Base-by-base conservation (phyloP, 495 filamentous ascomycete genomes). In the Talaromyces wortmannii region DNA sequence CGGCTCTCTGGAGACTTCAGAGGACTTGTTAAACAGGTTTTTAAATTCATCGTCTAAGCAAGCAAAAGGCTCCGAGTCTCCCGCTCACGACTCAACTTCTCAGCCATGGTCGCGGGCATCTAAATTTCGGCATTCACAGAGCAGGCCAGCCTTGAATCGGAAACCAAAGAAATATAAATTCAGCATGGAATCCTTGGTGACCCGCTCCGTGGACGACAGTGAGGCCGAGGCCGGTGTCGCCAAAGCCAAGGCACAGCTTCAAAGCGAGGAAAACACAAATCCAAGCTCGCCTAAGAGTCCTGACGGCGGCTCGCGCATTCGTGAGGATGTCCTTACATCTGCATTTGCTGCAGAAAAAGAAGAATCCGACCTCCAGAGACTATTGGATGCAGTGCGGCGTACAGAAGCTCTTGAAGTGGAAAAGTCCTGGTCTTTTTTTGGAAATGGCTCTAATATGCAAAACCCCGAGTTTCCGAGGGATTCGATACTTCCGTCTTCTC, bases 301-400 rank as follows among this genome's bases (percentile, higher is more conserved):
- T 63, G 47, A 52, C 36, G 29, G 16, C 40, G 50, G 61, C 17
- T 47, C 54, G 51, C 18, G 56, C 56, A 61, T 84, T 11, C 65
- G 83, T 13, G 70, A 74, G 63, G 62, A 62, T 48, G 55, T 75
- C 16, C 56, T 83, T 31, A 66, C 66, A 8, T 69, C 66, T 2
- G 71, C 70, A 0, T 62, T 85, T 18, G 57, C 72, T 10, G 74
- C 78, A n/a, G 67, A 77, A 3, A 76, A 81, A 47, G 79, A 83
- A 52, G 82, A 78, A 31, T 68, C 75, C 23, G 78, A 82, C 48
- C 67, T 79, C 3, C 71, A 73, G 48, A 86, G 83, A 65, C 67
- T 94, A 7, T 70, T 86, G 36, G 77, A 80, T 52, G 90, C 90
- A 36, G 78, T 95, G 33, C 79, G 83, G 59, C 80, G 91, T 59